A percentile compares a stretch with the other conserved stretches of the same genome.
Evolutionary conservation across 2,329 filamentous ascomycete genomes (phyloP).

Genomic region (Nakataea oryzae): DNA sequence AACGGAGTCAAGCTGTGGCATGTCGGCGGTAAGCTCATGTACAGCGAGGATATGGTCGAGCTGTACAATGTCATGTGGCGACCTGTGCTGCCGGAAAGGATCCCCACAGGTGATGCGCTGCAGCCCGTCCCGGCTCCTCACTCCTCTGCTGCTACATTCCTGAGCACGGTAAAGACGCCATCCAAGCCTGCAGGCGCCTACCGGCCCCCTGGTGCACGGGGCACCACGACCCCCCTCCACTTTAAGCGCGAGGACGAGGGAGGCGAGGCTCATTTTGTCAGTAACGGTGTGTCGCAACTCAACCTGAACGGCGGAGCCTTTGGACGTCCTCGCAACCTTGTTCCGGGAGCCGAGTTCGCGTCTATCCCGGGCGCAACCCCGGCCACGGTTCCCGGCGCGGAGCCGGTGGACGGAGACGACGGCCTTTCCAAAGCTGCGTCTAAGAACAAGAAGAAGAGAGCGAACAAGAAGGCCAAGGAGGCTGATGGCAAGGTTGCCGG

Average conservation of each 20-base stretch:
- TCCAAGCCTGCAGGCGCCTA: conserved; percentile 97
- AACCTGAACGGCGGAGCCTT: conserved; percentile 63
- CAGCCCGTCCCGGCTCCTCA: conserved; percentile 68
- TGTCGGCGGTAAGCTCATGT: conserved; percentile 85
- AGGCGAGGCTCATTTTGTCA: conserved; percentile 69
- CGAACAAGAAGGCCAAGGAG: conserved; percentile 80
- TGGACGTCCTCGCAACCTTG: conserved; percentile 59
- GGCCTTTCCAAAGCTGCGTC: conserved; percentile 71
- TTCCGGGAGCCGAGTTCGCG: conserved; percentile 76
- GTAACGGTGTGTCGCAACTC: conserved; percentile 66
- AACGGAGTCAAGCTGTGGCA: conserved; percentile 97
- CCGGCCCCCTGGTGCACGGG: conserved; percentile 85
- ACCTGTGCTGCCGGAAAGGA: conserved; percentile 54
- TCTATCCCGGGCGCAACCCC: conserved; percentile 56
- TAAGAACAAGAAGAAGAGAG: conserved; percentile 99
- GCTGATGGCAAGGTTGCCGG: conserved; percentile 47
- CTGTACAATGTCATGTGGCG: conserved; percentile 87
- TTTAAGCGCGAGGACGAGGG: conserved; percentile 98
- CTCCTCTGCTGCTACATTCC: conserved; percentile 68
- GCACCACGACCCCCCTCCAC: conserved; percentile 76
- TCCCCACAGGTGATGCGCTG: conserved; percentile 56
- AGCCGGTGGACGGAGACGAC: conserved; percentile 55
- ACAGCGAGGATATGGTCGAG: conserved; percentile 90
- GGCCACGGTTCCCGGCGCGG: conserved; percentile 46
- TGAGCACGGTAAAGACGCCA: conserved; percentile 83